Conservation (phyloP, 345 rosid species). For the Lumnitzera littorea region DNA sequence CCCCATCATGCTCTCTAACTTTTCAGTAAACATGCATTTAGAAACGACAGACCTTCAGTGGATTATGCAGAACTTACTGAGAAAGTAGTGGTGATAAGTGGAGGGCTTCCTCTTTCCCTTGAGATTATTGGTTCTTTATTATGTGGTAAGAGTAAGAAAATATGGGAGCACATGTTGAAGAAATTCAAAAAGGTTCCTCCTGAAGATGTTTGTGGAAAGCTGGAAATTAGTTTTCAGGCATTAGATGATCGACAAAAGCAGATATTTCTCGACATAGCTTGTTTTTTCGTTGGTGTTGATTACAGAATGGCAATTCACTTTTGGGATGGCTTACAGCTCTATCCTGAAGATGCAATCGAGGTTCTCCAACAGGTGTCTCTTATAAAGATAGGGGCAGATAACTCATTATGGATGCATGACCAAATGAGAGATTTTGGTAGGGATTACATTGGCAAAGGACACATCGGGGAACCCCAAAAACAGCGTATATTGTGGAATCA, state of each 20-base stretch:
- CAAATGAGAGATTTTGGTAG: constrained; percentile 2
- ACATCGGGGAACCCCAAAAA: not conserved
- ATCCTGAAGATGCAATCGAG: not conserved
- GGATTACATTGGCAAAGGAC: not conserved
- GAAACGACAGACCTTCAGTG: not conserved
- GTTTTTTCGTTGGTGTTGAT: constrained; percentile 8
- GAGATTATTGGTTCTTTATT: constrained; percentile 2
- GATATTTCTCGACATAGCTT: constrained; percentile 11
- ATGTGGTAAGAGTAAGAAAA: not conserved
- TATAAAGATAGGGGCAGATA: not conserved
- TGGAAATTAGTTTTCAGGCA: constrained; percentile 6
- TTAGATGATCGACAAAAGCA: not conserved
- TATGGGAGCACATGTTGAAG: constrained; percentile 3
- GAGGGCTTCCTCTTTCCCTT: constrained; percentile 8
- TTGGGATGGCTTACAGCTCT: not conserved
- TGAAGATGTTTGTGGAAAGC: not conserved
- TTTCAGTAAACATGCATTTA: constrained; percentile 6
- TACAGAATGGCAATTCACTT: not conserved
- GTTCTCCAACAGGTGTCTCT: not conserved
- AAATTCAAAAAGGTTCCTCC: not conserved
- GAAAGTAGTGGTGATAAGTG: not conserved
- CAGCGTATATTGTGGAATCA: not conserved
- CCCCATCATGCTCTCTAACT: constrained; percentile 1
- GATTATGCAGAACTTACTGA: not conserved
- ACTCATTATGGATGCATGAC: constrained; percentile 5